A percentile compares a stretch with the other conserved stretches of the same genome.
These are phyloP conservation scores for Falciphora oryzae DNA, from an alignment of 2,329 filamentous ascomycete genomes.

Conservation along the genomic window DNA sequence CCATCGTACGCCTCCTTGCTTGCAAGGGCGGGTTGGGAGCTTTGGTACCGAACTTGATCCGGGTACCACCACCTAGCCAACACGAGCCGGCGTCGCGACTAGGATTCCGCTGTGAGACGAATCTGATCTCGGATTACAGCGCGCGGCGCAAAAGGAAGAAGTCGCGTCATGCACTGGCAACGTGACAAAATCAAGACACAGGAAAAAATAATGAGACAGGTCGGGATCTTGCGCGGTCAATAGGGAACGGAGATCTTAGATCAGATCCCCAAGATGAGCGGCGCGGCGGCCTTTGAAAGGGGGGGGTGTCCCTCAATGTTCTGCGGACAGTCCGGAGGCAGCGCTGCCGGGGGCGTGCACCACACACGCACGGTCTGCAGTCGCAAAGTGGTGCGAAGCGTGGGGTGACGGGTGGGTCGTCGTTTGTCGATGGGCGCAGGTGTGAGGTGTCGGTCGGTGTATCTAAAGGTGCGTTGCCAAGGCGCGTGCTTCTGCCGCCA, in stretches of 20 bases:
- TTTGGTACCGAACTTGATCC: too few relatives aligned
- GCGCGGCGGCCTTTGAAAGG: not conserved
- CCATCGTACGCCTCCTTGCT: constrained; percentile 1
- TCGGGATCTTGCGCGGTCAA: too few relatives aligned
- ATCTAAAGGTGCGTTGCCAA: not conserved
- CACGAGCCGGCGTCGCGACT: too few relatives aligned
- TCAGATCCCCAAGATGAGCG: not conserved
- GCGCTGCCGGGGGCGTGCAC: not conserved
- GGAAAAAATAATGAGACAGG: not conserved
- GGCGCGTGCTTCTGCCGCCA: not conserved
- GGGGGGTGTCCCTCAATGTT: too few relatives aligned
- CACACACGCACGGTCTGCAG: too few relatives aligned
- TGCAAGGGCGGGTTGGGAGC: too few relatives aligned
- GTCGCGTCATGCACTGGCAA: too few relatives aligned
- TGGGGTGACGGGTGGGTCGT: constrained; percentile 3
- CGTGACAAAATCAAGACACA: not conserved
- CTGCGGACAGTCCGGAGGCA: too few relatives aligned
- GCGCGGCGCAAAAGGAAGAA: not conserved
- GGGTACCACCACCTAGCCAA: too few relatives aligned
- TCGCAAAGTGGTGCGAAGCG: not conserved
- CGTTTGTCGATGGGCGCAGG: too few relatives aligned
- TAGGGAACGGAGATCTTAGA: not conserved
- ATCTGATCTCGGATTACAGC: not conserved
- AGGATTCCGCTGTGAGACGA: too few relatives aligned
- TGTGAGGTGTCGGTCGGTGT: not conserved